Evolutionary conservation across 805 yeast species (phyloP).

Genomic region (Starmerella gropengiesseri): DNA sequence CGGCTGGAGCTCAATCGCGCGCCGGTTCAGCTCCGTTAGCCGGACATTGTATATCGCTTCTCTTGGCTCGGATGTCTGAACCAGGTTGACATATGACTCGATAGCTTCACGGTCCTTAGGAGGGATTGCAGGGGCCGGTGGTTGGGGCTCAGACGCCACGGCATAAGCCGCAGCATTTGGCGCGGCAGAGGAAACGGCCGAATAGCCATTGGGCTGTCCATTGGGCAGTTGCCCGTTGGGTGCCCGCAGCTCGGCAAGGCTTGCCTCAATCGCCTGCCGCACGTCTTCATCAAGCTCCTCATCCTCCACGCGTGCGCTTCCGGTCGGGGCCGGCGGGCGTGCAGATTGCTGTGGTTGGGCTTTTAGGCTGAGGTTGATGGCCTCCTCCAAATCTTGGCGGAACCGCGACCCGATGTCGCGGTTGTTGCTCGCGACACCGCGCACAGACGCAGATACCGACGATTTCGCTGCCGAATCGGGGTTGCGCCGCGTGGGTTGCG

Average conservation of each 20-base stretch:
- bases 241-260: conserved; percentile 54
- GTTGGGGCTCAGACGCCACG: background rate
- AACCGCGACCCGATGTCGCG: conserved; percentile 26
- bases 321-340: conserved; percentile 25
- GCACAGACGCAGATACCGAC: background rate
- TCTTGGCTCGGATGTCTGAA: conserved; percentile 19
- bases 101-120: conserved; percentile 12
- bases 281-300: conserved; percentile 71
- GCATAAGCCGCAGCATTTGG: background rate
- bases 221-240: background rate
- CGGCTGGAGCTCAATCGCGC: conserved; percentile 22
- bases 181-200: background rate
- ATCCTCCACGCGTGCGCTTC: conserved; percentile 11
- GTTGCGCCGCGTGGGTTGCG: conserved; percentile 4
- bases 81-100: conserved; percentile 10
- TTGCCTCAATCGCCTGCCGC: conserved; percentile 90
- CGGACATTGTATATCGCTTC: conserved; percentile 21
- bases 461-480: conserved; percentile 18
- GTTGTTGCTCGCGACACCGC: conserved; percentile 14
- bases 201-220: too few species aligned
- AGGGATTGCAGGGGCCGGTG: conserved; percentile 7
- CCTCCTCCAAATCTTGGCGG: conserved; percentile 57
- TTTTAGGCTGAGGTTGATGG: conserved; percentile 65
- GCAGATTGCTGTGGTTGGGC: conserved; percentile 35
- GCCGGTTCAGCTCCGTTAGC: conserved; percentile 17